These are phyloP conservation scores for Rosa lucieae DNA, from an alignment of 306 rosid genomes.

Conservation along the genomic window DNA sequence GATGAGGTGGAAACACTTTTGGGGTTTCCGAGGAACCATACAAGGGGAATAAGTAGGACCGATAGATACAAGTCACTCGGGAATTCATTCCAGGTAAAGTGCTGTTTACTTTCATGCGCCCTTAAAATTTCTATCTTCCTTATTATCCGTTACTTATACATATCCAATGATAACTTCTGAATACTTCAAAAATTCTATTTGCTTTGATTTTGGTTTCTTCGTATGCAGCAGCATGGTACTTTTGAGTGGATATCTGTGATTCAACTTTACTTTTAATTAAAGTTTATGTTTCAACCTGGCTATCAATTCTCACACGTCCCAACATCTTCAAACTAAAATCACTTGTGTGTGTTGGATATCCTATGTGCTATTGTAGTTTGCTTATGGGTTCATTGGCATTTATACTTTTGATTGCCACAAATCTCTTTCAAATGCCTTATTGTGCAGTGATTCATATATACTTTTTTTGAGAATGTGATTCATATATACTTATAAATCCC, in stretches of 20 bases:
- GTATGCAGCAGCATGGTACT: not conserved
- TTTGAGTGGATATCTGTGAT: no score
- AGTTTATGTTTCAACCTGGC: not conserved
- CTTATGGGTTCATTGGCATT: not conserved
- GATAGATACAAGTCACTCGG: constrained; percentile 94
- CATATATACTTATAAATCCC: not conserved
- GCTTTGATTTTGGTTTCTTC: not conserved
- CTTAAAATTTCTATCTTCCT: not conserved
- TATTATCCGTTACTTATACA: not conserved
- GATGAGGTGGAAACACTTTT: constrained; percentile 86
- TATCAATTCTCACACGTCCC: not conserved
- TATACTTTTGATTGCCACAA: not conserved
- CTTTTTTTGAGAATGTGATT: not conserved
- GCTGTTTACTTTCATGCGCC: not conserved
- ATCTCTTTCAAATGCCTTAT: not conserved
- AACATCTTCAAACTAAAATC: not conserved
- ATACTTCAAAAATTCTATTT: not conserved
- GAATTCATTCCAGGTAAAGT: constrained; percentile 87
- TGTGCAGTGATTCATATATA: not conserved
- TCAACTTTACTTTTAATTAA: no score
- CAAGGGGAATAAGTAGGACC: constrained; percentile 92
- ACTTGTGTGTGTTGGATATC: not conserved
- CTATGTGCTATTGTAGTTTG: not conserved
- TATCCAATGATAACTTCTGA: not conserved
- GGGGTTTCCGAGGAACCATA: constrained; percentile 93